Percentiles rank a stretch among this genome's conserved stretches.
phyloP scores from a whole-genome alignment of 202 grass and related monocot genomes.

The Elaeis oleifera region DNA sequence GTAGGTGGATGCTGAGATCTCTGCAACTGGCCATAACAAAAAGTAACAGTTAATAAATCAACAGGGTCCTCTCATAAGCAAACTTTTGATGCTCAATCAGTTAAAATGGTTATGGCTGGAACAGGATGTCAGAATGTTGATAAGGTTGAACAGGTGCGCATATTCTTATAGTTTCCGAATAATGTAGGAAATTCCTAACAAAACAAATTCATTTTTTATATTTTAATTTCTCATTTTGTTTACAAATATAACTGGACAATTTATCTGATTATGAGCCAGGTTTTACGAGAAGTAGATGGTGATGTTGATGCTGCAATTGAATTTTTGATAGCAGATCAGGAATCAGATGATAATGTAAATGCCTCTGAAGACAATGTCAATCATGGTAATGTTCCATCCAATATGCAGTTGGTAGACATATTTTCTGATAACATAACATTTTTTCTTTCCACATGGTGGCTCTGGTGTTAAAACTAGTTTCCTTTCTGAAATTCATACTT shows the following conservation, averaged over 20 bases:
- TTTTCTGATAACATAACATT: not conserved
- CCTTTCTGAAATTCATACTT: too few relatives aligned
- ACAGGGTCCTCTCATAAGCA: slow-evolving; percentile 36
- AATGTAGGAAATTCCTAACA: too few relatives aligned
- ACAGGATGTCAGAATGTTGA: slow-evolving; percentile 49
- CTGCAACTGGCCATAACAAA: slow-evolving; percentile 29
- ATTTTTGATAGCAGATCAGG: slow-evolving; percentile 48
- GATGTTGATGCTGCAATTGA: slow-evolving; percentile 81
- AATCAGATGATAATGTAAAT: slow-evolving; percentile 26
- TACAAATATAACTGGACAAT: slow-evolving; percentile 2
- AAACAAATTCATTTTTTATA: too few relatives aligned
- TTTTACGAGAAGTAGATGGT: slow-evolving; percentile 67
- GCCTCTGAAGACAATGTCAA: slow-evolving; percentile 23
- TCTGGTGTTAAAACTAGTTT: not conserved
- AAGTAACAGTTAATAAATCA: slow-evolving; percentile 42
- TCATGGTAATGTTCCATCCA: slow-evolving; percentile 25
- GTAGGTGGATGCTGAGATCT: slow-evolving; percentile 56
- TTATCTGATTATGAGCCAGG: slow-evolving; percentile 27
- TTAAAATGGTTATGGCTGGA: slow-evolving; percentile 70
- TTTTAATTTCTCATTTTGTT: slow-evolving; percentile 12
- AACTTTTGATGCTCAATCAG: slow-evolving; percentile 31
- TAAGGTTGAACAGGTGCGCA: slow-evolving; percentile 50
- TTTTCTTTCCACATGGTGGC: not conserved
- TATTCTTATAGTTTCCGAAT: not conserved
- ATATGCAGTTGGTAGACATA: not conserved